A percentile compares a stretch with the other conserved stretches of the same genome.
Evolutionary conservation across 768 basidiomycete genomes (phyloP).

Genomic region (Sarcomyxa edulis): DNA sequence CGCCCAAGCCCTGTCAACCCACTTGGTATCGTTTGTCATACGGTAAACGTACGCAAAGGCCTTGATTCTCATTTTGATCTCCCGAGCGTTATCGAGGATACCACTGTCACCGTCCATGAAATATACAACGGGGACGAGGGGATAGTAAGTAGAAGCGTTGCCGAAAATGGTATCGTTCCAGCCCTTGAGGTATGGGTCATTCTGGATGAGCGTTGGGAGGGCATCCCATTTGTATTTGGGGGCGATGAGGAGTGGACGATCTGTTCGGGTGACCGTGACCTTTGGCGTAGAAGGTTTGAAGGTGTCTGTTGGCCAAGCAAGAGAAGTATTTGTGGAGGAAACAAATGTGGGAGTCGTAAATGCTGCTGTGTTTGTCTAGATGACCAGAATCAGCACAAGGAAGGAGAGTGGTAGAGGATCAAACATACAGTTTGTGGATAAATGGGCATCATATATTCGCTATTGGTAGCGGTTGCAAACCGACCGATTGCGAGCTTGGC

Average conservation of each 20-base stretch:
- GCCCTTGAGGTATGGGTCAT: slow-evolving; percentile 76
- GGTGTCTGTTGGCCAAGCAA: slow-evolving; percentile 78
- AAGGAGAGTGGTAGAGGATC: no score
- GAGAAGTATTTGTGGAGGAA: slow-evolving; percentile 39
- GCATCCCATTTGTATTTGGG: slow-evolving; percentile 89
- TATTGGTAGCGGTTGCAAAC: slow-evolving; percentile 76
- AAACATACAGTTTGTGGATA: slow-evolving; percentile 83
- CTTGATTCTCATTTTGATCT: slow-evolving; percentile 88
- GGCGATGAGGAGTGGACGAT: slow-evolving; percentile 89
- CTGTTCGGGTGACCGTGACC: slow-evolving; percentile 57
- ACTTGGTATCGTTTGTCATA: slow-evolving; percentile 89
- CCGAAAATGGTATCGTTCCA: slow-evolving; percentile 92
- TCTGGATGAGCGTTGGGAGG: slow-evolving; percentile 69
- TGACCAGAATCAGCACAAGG: background rate
- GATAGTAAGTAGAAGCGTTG: slow-evolving; percentile 77
- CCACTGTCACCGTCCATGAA: slow-evolving; percentile 79
- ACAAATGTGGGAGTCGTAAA: slow-evolving; percentile 72
- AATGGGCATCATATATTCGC: slow-evolving; percentile 73
- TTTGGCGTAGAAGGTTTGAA: slow-evolving; percentile 61
- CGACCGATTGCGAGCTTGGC: slow-evolving; percentile 57
- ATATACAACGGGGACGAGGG: slow-evolving; percentile 63
- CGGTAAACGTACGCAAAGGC: slow-evolving; percentile 87
- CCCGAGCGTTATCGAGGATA: slow-evolving; percentile 86
- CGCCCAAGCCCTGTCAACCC: slow-evolving; percentile 79
- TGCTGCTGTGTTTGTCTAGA: slow-evolving; percentile 68